A percentile compares a stretch with the other conserved stretches of the same genome.
Conservation (phyloP, 208 protist species). For the Leishmania major region DNA sequence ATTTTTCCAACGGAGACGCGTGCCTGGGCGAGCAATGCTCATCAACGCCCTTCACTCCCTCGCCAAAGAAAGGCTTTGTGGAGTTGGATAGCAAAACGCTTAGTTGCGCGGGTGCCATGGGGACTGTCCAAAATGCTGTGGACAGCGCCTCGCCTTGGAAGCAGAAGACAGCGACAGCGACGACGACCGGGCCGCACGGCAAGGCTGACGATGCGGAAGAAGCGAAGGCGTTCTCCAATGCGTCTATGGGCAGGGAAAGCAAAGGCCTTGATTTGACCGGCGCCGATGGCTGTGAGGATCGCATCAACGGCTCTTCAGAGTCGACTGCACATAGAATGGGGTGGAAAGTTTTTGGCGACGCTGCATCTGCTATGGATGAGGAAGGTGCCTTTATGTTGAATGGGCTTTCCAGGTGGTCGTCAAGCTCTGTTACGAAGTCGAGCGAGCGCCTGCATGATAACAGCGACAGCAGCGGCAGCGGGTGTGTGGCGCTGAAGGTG, state of each 20-base stretch:
- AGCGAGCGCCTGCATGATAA: neutral
- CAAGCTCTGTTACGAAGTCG: neutral
- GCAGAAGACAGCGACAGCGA: neutral
- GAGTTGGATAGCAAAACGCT: neutral
- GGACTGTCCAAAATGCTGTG: neutral
- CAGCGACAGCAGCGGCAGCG: neutral
- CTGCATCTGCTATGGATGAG: neutral
- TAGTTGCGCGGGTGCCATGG: neutral
- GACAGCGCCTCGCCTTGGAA: too few relatives aligned
- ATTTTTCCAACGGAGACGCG: neutral
- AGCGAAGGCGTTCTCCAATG: neutral
- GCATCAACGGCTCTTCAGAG: neutral
- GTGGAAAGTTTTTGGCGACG: too few relatives aligned
- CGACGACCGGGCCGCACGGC: neutral
- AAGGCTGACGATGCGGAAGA: neutral
- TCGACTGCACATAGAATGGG: too few relatives aligned
- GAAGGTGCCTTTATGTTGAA: neutral
- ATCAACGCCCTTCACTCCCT: neutral
- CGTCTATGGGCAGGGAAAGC: neutral
- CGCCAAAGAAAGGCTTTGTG: too few relatives aligned
- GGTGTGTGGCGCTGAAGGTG: conserved; percentile 2
- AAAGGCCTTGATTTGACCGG: neutral
- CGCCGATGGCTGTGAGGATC: neutral
- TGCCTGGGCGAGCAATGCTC: neutral
- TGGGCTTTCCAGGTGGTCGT: neutral